A percentile compares a stretch with the other conserved stretches of the same genome.
Conservation (phyloP, 2,329 filamentous ascomycete species). For the Saccharata proteae region DNA sequence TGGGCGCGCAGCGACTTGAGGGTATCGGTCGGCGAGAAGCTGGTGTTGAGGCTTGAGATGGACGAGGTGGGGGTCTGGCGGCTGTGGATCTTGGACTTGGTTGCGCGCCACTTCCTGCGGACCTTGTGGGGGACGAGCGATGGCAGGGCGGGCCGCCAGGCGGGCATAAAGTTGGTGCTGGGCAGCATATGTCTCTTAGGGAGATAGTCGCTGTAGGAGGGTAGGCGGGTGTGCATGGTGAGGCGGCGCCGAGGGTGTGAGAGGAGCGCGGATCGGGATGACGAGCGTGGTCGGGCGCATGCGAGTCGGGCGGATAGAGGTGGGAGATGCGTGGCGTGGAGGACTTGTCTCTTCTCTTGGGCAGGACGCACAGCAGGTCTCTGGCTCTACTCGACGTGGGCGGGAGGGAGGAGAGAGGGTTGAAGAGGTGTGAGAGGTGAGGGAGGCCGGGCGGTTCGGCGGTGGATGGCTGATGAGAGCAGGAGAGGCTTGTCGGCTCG, state of each 20-base stretch:
- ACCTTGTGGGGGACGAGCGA: conserved; percentile 49
- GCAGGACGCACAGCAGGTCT: too few relatives aligned
- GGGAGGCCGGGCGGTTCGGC: too few relatives aligned
- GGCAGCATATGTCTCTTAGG: conserved; percentile 7
- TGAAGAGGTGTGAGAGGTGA: too few relatives aligned
- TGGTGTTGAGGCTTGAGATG: conserved; percentile 66
- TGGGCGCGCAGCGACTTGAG: conserved; percentile 63
- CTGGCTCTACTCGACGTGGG: too few relatives aligned
- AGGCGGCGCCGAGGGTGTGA: conserved; percentile 1
- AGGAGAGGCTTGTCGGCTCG: too few relatives aligned
- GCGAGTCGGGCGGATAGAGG: too few relatives aligned
- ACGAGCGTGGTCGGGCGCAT: conserved; percentile 3
- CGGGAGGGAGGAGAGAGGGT: too few relatives aligned
- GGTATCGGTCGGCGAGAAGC: conserved; percentile 69
- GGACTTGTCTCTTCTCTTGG: too few relatives aligned
- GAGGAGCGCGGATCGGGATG: conserved; percentile 3
- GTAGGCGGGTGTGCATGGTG: conserved; percentile 8
- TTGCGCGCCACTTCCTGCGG: conserved; percentile 50
- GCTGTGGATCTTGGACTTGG: conserved; percentile 52
- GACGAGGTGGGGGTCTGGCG: conserved; percentile 56
- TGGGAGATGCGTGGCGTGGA: too few relatives aligned
- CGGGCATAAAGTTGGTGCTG: too few relatives aligned
- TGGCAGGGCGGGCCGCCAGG: conserved; percentile 8
- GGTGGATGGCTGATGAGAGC: too few relatives aligned
- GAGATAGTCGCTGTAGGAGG: conserved; percentile 8